Evolutionary conservation across 805 yeast species (phyloP), one percentile per base, ranked within the genome.

Genomic region (Sungouiella thailandica): DNA sequence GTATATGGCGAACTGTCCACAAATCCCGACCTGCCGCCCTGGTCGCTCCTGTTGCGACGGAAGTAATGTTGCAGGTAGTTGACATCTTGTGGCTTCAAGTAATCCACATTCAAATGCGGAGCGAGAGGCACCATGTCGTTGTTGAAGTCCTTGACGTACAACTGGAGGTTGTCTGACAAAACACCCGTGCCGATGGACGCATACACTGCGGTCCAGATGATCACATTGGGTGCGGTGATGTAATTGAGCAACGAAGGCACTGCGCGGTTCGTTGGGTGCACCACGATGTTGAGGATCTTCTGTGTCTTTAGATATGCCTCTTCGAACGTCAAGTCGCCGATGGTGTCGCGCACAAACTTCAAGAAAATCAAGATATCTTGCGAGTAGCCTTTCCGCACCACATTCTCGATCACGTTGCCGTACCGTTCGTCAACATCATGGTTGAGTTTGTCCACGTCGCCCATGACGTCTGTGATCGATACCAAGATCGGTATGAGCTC

Each of bases 151-250:
- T 66, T 85, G 39, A 72, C 85, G 47, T 74, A 74, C 40, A 70
- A 66, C 50, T 65, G 69, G 10, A 78, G 76, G 33, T 74, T 69
- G 31, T 74, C 70, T 0, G 78, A 70, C 4, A 78, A 56, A 3
- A 78, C 83, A 1, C 84, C 87, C 0, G 82, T 74, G 0, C 93
- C 93, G 25, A 83, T 72, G 4, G 89, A 80, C 15, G 97, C 96
- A 46, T 79, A 75, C 9, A 90, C 83, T 0, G 97, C 98, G 9
- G 58, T 46, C 74, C 93, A 73, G 10, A 90, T 82, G 6, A 89
- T 72, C 8, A 88, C 89, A 56, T 90, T 89, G 1, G 98, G 98
- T 0, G 97, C 80, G 0, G 97, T 87, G 19, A 93, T 79, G 55
- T 90, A 88, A 58, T 93, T 93, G 43, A 89, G 62, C 30, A 89